These are phyloP conservation scores for Fraxinus americana DNA, from an alignment of 257 asterid species.

Conservation along the genomic window DNA sequence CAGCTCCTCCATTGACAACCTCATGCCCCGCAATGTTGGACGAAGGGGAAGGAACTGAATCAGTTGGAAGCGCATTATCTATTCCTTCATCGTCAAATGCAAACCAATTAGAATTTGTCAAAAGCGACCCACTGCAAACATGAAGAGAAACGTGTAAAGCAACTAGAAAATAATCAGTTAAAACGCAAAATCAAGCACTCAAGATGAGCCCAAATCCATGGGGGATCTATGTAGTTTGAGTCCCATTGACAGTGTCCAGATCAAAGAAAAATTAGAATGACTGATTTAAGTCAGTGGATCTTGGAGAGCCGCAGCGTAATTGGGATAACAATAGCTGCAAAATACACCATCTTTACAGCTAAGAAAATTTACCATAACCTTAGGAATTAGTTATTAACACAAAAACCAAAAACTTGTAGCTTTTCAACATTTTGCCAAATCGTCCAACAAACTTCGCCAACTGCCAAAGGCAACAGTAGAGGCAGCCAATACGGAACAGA, in stretches of 20 bases:
- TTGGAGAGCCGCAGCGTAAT: background rate
- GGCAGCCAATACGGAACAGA: background rate
- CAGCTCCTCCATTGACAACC: conserved; percentile 19
- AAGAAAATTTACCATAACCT: background rate
- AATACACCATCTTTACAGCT: background rate
- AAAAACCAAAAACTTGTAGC: background rate
- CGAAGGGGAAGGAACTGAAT: conserved; percentile 40
- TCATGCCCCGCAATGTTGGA: conserved; percentile 30
- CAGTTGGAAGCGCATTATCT: conserved; percentile 36
- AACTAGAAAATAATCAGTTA: no score
- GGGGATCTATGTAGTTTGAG: background rate
- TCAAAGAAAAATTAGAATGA: background rate
- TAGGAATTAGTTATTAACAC: no score
- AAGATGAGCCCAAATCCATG: background rate
- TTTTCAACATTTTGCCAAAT: background rate
- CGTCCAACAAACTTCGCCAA: background rate
- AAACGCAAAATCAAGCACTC: background rate
- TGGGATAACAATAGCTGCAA: background rate
- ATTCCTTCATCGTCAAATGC: conserved; percentile 55
- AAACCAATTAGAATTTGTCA: conserved; percentile 76
- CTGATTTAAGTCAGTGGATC: background rate
- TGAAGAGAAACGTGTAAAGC: background rate
- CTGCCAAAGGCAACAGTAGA: background rate
- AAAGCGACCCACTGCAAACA: conserved; percentile 58
- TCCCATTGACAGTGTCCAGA: background rate